Conservation (phyloP, 306 rosid species). For the Crotalaria pallida region DNA sequence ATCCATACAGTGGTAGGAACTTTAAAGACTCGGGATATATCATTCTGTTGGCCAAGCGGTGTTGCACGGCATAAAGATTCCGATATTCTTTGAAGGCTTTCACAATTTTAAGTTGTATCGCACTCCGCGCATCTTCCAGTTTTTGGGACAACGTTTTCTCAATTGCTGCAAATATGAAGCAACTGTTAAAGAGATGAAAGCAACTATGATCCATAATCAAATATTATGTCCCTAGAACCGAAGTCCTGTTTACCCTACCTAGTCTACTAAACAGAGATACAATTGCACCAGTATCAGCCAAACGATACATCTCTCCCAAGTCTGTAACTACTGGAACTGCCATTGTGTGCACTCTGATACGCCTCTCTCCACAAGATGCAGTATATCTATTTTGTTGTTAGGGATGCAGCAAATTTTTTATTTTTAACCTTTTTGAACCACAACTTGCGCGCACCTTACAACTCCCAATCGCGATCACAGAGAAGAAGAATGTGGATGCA, state of each 20-base stretch:
- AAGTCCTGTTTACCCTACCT: conserved; percentile 43
- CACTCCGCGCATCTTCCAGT: conserved; percentile 83
- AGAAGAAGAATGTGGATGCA: too few species aligned
- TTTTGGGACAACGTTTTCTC: conserved; percentile 84
- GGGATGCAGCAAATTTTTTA: conserved; percentile 29
- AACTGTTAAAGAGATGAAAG: conserved; percentile 23
- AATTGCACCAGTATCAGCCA: conserved; percentile 89
- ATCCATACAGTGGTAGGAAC: conserved; percentile 74
- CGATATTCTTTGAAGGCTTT: conserved; percentile 87
- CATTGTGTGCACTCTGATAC: conserved; percentile 91
- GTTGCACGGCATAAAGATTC: conserved; percentile 89
- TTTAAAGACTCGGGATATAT: conserved; percentile 92
- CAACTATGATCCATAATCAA: conserved; percentile 20
- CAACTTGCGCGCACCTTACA: too few species aligned
- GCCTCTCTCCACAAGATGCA: conserved; percentile 98
- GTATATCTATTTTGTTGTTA: conserved; percentile 76
- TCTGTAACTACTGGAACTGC: conserved; percentile 92
- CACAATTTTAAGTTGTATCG: conserved; percentile 74
- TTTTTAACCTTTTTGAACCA: too few species aligned
- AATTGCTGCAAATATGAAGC: conserved; percentile 64
- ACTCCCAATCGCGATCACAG: too few species aligned
- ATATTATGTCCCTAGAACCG: conserved; percentile 7
- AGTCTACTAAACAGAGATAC: conserved; percentile 77
- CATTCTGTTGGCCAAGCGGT: conserved; percentile 83
- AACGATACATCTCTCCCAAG: conserved; percentile 78